Evolutionary conservation across 139 green algal species (phyloP), one percentile per base, ranked within the genome.

Genomic region (Chlorella sp.): DNA sequence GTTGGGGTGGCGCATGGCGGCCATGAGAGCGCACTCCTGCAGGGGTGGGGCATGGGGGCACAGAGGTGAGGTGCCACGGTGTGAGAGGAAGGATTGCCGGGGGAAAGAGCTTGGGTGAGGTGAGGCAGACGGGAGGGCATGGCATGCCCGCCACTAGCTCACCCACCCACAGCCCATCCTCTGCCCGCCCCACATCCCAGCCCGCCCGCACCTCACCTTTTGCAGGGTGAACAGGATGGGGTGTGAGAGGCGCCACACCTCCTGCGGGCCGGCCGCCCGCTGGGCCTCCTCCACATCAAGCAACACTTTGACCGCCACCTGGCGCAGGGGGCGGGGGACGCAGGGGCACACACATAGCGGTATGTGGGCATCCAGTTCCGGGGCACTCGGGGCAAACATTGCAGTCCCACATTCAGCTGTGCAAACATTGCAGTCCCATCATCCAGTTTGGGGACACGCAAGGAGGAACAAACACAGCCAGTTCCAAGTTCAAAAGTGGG

Each of bases 21-120:
- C 90, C 92, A 95, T 93, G 61, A 95, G 92, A 30, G 88, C 86
- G 5, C 91, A 91, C 90, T 95, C 93, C 89, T 93, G 71, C 71
- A 26, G 22, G 21, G 14, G 68, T 22, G 26, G 18, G 24, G 11
- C 4, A 21, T 15, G 11, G 66, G 66, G 3, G 61, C n/a, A n/a
- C n/a, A n/a, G n/a, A n/a, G n/a, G n/a, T n/a, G n/a, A n/a, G n/a
- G n/a, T n/a, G n/a, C n/a, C n/a, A n/a, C n/a, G n/a, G n/a, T n/a
- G n/a, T n/a, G n/a, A n/a, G n/a, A n/a, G n/a, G n/a, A n/a, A n/a
- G n/a, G n/a, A n/a, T n/a, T n/a, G n/a, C n/a, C n/a, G n/a, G n/a
- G n/a, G n/a, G n/a, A n/a, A n/a, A n/a, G n/a, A n/a, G n/a, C n/a
- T n/a, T n/a, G n/a, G n/a, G n/a, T n/a, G n/a, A n/a, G n/a, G n/a